Conservation (phyloP, 768 basidiomycete species). For the Lentinula detonsa region DNA sequence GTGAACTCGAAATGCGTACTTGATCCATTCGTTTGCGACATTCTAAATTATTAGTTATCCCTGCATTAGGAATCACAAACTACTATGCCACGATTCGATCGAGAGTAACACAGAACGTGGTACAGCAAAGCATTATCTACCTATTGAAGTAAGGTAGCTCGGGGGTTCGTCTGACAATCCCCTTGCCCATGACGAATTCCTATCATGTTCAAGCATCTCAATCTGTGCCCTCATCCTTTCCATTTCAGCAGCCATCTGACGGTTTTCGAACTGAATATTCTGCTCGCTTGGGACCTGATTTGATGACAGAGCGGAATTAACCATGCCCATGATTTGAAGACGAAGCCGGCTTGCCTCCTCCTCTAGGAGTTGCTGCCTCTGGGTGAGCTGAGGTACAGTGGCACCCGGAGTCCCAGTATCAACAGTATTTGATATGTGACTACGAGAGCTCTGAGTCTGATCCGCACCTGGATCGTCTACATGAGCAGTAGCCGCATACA, state of each 20-base stretch:
- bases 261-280: background rate
- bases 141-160: conserved; percentile 1
- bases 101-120: too few relatives aligned
- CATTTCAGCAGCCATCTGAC: background rate
- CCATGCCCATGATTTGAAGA: conserved; percentile 2
- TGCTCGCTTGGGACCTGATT: background rate
- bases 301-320: conserved; percentile 1
- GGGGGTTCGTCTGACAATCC: conserved; percentile 5
- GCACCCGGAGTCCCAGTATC: background rate
- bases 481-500: background rate
- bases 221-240: background rate
- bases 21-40: background rate
- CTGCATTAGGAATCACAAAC: background rate
- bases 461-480: background rate
- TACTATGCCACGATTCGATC: background rate
- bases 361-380: background rate
- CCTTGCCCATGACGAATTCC: background rate
- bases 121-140: background rate
- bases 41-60: background rate
- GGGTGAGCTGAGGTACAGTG: background rate
- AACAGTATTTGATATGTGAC: background rate
- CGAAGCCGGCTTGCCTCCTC: conserved; percentile 2
- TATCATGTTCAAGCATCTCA: background rate
- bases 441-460: background rate
- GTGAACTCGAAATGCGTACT: background rate